These are phyloP conservation scores for Phtheirospermum japonicum DNA, from an alignment of 257 asterid genomes.

Conservation along the genomic window DNA sequence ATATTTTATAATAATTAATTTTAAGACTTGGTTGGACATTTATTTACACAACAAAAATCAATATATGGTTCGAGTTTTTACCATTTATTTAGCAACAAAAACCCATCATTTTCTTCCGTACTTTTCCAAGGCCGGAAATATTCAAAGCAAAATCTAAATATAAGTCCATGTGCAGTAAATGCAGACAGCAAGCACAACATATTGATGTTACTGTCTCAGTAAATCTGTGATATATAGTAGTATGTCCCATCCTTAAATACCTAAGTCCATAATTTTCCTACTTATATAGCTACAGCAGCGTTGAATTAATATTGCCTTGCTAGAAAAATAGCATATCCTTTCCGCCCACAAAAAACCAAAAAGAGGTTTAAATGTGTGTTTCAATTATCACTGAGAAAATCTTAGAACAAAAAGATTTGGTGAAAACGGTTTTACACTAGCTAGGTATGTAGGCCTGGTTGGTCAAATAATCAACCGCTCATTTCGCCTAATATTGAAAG, in stretches of 20 bases:
- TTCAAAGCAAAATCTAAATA: background rate
- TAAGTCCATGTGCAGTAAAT: conserved; percentile 19
- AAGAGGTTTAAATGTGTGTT: no score
- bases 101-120: background rate
- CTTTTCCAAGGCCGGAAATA: background rate
- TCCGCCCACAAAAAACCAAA: background rate
- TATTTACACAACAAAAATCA: background rate
- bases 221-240: no score
- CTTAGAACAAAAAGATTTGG: background rate
- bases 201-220: no score
- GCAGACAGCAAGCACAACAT: conserved; percentile 4
- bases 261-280: conserved; percentile 7
- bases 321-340: conserved; percentile 8
- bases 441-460: conserved; percentile 3
- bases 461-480: conserved; percentile 44
- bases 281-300: background rate
- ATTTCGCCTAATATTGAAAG: conserved; percentile 52
- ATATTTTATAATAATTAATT: no score
- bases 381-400: background rate
- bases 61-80: background rate
- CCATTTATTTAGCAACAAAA: background rate
- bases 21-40: no score
- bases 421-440: background rate
- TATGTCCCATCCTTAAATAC: conserved; percentile 27
- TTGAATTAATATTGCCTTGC: conserved; percentile 20